phyloP scores from a whole-genome alignment of 331 rosid species.

The Malus hybrid region DNA sequence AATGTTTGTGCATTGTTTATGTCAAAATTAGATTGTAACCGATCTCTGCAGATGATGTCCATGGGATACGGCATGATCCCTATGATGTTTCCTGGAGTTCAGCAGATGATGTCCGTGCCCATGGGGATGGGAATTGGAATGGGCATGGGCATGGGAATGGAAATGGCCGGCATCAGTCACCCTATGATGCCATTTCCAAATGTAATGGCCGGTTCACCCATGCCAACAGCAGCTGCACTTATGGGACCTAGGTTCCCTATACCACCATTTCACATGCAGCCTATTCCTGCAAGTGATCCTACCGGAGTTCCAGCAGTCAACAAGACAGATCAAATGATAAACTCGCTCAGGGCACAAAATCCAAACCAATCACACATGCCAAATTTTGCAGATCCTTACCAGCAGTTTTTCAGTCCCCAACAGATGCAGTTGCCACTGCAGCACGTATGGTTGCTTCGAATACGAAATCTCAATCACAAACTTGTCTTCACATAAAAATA shows the following conservation, averaged over 20 bases:
- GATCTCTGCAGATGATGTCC: slow-evolving; percentile 81
- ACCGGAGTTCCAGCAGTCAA: slow-evolving; percentile 38
- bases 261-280: slow-evolving; percentile 61
- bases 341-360: slow-evolving; percentile 32
- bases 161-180: slow-evolving; percentile 73
- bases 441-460: slow-evolving; percentile 38
- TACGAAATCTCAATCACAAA: neutral
- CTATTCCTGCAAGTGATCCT: slow-evolving; percentile 46
- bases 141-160: slow-evolving; percentile 84
- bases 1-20: slow-evolving; percentile 10
- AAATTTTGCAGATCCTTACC: slow-evolving; percentile 60
- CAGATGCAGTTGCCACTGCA: slow-evolving; percentile 53
- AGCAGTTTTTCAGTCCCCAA: slow-evolving; percentile 58
- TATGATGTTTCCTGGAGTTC: slow-evolving; percentile 89
- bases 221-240: slow-evolving; percentile 51
- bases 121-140: slow-evolving; percentile 62
- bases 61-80: slow-evolving; percentile 98
- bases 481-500: neutral
- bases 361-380: slow-evolving; percentile 43
- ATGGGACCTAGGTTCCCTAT: slow-evolving; percentile 69
- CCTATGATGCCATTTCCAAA: slow-evolving; percentile 73
- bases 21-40: slow-evolving; percentile 9
- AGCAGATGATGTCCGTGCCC: slow-evolving; percentile 50
- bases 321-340: slow-evolving; percentile 28
- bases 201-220: slow-evolving; percentile 49